Base-by-base conservation (phyloP, 352 stramenopile species). In the Thalassiosira hispida region DNA sequence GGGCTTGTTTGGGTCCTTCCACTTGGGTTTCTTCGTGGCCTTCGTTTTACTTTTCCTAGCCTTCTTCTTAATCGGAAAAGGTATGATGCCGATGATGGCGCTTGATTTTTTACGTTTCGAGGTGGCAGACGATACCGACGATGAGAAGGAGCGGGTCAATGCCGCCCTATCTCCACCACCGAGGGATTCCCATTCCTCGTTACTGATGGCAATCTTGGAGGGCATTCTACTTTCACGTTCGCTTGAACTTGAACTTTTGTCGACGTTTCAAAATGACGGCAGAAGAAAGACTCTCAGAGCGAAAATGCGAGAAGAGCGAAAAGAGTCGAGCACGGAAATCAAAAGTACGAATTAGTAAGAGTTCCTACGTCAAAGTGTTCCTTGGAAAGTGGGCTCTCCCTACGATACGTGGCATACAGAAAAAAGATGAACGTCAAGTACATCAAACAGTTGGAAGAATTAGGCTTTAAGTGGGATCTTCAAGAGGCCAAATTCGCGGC, bases 1-100 rank as follows among this genome's bases (percentile, higher is more conserved):
- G 1, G 66, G 66, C 16, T 56, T 67, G 66, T 75, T 75, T 11
- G 51, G 66, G 20, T 67, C 66, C 40, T 67, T 74, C 51, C 25
- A 65, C 33, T 63, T 46, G 16, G 2, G 11, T 35, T 14, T 46
- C 27, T 73, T 63, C 64, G 27, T 38, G 18, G 14, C 27, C n/a
- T 25, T 52, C 0, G 51, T 60, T 60, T 60, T 2, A 60, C 1
- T 64, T 49, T 49, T 60, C 49, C 18, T 47, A 18, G 46, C 6
- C 42, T 29, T 60, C 25, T 64, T 40, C 63, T 49, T 64, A 11
- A 3, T 64, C 14, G 29, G 42, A 8, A 11, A 35, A 12, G 14
- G 16, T 52, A 29, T 11, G 42, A 56, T 42, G 38, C 25, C 20
- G 27, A 20, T 44, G 23, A 20, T 67, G 12, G 6, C 6, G 7